These are phyloP conservation scores for Candida corydali DNA, from an alignment of 805 yeast genomes.

Conservation along the genomic window DNA sequence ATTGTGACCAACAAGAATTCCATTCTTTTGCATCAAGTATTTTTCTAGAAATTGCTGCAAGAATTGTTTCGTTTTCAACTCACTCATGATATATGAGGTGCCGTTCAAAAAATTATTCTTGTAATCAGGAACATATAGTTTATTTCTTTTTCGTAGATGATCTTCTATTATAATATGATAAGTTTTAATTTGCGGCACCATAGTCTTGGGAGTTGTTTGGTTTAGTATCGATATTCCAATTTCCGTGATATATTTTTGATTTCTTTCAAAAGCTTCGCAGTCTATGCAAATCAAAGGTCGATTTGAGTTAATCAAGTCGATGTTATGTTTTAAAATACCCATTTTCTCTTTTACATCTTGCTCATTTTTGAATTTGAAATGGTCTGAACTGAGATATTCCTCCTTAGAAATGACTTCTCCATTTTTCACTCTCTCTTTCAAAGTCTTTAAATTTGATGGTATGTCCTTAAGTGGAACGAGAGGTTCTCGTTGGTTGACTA, in stretches of 20 bases:
- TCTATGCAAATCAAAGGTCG: constrained; percentile 47
- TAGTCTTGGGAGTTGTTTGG: constrained; percentile 44
- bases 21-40: constrained; percentile 32
- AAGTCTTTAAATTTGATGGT: neutral
- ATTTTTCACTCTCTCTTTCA: neutral
- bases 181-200: constrained; percentile 38
- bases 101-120: constrained; percentile 51
- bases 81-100: constrained; percentile 37
- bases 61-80: constrained; percentile 31
- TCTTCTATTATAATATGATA: constrained; percentile 46
- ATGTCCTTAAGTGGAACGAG: too few species aligned
- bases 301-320: constrained; percentile 18
- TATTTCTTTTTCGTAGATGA: constrained; percentile 35
- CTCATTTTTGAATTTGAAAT: constrained; percentile 16
- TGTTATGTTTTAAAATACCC: constrained; percentile 11
- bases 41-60: constrained; percentile 41
- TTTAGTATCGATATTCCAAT: constrained; percentile 57
- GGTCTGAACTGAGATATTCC: constrained; percentile 16
- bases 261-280: constrained; percentile 53
- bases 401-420: constrained; percentile 1
- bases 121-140: constrained; percentile 48
- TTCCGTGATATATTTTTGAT: constrained; percentile 46
- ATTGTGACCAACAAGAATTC: constrained; percentile 56
- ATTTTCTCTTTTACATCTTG: constrained; percentile 9
- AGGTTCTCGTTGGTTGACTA: too few species aligned